Evolutionary conservation across 139 green algal genomes (phyloP), one percentile per base, ranked within the genome.

Genomic region (Micromonas commoda): DNA sequence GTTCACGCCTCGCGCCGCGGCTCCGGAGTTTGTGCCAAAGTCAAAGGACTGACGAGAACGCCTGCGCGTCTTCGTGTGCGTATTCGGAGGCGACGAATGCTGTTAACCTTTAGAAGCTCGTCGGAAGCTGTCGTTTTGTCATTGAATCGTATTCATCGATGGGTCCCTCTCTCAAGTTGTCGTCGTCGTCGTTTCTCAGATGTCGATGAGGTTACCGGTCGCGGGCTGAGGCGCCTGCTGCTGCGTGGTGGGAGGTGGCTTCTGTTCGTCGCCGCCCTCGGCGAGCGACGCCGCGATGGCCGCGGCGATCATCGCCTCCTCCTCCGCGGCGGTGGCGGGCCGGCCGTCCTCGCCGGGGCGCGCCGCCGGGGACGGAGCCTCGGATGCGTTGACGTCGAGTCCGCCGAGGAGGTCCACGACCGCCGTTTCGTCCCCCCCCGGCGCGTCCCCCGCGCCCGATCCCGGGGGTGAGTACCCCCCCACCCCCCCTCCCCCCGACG

Each of bases 251-350:
- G 61, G 9, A 20, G 61, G 61, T 5, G 9, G 61, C 61, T 68
- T 20, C 26, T 13, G n/a, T 20, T 13, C 61, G 4, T 13, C 9
- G 5, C 61, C 4, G 5, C 4, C 4, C 61, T 35, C 26, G 16
- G 61, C 24, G 28, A 71, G 45, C 28, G 28, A 52, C 29, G n/a
- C 28, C n/a, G 64, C 64, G n/a, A 71, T 71, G n/a, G 64, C 64
- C 33, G 32, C 26, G 28, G 64, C 64, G 33, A 71, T 71, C 64
- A 71, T 71, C 28, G 28, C 28, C 28, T 71, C 64, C 33, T 71
- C 64, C 29, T 71, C 64, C 29, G 45, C 45, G 45, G 45, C 45
- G 45, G 45, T 16, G 45, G 45, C 45, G 45, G 9, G 9, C 16
- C 45, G 45, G 45, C 45, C 45, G 45, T 16, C 45, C 9, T 9